Evolutionary conservation across 2,329 filamentous ascomycete genomes (phyloP).

Genomic region (Coniella lustricola): DNA sequence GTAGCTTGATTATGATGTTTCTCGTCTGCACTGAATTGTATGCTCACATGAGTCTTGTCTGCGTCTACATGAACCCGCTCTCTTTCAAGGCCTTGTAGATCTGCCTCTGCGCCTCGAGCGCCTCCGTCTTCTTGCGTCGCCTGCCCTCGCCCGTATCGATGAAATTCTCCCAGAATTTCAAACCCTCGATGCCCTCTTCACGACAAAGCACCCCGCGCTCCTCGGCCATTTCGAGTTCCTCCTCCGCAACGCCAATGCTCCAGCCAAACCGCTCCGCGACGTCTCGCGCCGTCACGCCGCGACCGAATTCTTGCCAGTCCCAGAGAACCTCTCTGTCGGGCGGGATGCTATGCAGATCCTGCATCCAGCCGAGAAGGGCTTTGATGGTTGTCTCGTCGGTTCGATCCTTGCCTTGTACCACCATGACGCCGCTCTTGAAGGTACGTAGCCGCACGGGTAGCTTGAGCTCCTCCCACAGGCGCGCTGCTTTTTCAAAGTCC

Average conservation of each 20-base stretch:
- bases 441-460: conserved; percentile 79
- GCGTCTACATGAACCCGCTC: conserved; percentile 31
- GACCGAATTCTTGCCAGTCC: conserved; percentile 73
- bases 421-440: conserved; percentile 90
- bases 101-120: conserved; percentile 31
- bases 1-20: no score
- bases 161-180: conserved; percentile 88
- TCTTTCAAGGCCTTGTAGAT: conserved; percentile 37
- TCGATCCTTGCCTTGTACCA: conserved; percentile 80
- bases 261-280: conserved; percentile 86
- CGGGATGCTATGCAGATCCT: conserved; percentile 60
- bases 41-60: no score
- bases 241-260: conserved; percentile 92
- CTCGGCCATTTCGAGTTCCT: conserved; percentile 96
- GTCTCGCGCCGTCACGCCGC: conserved; percentile 84
- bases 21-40: no score
- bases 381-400: conserved; percentile 86
- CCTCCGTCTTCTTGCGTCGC: conserved; percentile 22
- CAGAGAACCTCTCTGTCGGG: conserved; percentile 60
- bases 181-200: conserved; percentile 84
- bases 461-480: conserved; percentile 79
- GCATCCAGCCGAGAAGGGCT: conserved; percentile 69
- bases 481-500: conserved; percentile 86
- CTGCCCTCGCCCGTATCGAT: conserved; percentile 41
- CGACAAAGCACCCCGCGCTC: conserved; percentile 81